Percentiles rank a stretch among this genome's conserved stretches.
Conservation (phyloP, 2,329 filamentous ascomycete species). For the Trichoderma sp. region DNA sequence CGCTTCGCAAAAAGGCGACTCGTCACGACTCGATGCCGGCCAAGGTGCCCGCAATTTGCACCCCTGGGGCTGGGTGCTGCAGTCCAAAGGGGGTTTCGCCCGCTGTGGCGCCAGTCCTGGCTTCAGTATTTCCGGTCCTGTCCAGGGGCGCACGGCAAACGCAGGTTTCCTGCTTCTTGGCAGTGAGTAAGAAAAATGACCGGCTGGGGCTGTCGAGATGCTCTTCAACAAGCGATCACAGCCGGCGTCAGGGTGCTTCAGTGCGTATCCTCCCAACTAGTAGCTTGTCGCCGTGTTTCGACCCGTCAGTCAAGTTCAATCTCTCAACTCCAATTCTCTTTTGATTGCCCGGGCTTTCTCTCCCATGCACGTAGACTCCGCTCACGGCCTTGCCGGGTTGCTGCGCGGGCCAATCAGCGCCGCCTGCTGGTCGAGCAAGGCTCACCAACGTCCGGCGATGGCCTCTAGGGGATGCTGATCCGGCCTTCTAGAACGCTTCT, state of each 20-base stretch:
- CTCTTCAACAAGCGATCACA: too few relatives aligned
- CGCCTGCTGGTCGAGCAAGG: slow-evolving; percentile 8
- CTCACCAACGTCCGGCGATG: slow-evolving; percentile 19
- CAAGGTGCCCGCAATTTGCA: background rate
- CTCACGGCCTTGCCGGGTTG: slow-evolving; percentile 15
- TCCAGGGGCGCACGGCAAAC: slow-evolving; percentile 10
- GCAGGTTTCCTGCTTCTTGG: slow-evolving; percentile 1
- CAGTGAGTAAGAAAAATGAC: background rate
- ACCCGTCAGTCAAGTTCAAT: background rate
- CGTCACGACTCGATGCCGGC: slow-evolving; percentile 5
- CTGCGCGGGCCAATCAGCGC: slow-evolving; percentile 8
- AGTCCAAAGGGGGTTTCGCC: slow-evolving; percentile 24
- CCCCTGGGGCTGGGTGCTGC: slow-evolving; percentile 22
- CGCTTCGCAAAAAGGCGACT: too few relatives aligned
- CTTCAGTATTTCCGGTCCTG: too few relatives aligned
- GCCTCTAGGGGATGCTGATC: slow-evolving; percentile 15
- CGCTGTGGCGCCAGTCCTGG: slow-evolving; percentile 19
- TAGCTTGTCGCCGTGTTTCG: background rate
- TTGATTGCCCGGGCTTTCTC: background rate
- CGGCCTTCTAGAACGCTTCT: slow-evolving; percentile 40
- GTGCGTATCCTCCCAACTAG: background rate
- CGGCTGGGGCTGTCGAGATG: background rate
- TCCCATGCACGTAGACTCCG: slow-evolving; percentile 2
- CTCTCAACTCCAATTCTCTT: background rate
- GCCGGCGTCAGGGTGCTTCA: background rate